Evolutionary conservation across 306 rosid species (phyloP).

Genomic region (Cucurbita pepo): DNA sequence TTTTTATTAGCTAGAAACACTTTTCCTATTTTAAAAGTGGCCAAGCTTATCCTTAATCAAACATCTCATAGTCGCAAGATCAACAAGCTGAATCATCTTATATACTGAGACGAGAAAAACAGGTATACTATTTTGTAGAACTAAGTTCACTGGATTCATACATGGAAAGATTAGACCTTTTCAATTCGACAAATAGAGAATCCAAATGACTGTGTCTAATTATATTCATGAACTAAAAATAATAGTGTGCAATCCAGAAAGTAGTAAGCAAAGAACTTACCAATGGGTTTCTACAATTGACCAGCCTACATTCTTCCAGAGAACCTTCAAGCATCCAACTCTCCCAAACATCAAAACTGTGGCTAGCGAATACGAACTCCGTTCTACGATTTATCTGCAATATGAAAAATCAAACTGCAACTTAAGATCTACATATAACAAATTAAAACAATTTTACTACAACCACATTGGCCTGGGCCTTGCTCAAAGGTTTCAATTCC

Average conservation of each 20-base stretch:
- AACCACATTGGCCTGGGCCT: background rate
- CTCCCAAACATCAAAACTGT: conserved; percentile 99
- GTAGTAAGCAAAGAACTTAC: conserved; percentile 28
- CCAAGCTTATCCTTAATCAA: background rate
- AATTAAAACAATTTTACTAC: background rate
- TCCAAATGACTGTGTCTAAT: background rate
- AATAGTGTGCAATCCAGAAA: conserved; percentile 3
- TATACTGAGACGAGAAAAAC: background rate
- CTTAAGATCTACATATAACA: background rate
- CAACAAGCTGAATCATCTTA: background rate
- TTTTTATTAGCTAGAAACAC: background rate
- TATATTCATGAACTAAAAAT: background rate
- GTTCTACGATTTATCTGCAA: conserved; percentile 83
- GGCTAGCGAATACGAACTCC: conserved; percentile 96
- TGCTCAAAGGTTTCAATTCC: background rate
- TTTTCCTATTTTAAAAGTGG: background rate
- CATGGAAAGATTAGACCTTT: background rate
- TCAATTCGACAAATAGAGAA: background rate
- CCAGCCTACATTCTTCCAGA: conserved; percentile 74
- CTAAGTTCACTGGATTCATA: background rate
- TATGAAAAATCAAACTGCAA: background rate
- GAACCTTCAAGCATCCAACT: conserved; percentile 82
- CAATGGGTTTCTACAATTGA: conserved; percentile 70
- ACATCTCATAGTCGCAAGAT: background rate
- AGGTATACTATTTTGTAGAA: background rate